Base-by-base conservation (phyloP, 768 basidiomycete species). In the Auricularia cornea region DNA sequence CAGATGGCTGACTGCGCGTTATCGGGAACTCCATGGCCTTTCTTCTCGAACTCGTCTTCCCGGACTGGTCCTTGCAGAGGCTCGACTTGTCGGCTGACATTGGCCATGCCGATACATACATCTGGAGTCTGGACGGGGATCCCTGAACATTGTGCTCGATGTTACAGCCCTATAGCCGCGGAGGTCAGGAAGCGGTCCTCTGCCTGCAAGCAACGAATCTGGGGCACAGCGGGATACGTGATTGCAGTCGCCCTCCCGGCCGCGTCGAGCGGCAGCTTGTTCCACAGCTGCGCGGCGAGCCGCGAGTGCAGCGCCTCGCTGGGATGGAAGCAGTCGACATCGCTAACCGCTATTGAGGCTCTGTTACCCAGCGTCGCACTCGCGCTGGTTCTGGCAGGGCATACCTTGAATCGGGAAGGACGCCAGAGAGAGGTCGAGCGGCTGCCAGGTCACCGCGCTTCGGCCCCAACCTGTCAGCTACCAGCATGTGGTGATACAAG, bases 361-460 rank as follows among this genome's bases (percentile, higher is more conserved):
- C n/a, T n/a, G n/a, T n/a, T n/a, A n/a, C 35, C 35, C 44, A 48
- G 44, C 5, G 44, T 18, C 20, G 20, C 11, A 10, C 16, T 5
- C 44, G 16, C 18, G 6, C 1, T 6, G 1, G 16, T 18, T 6
- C 6, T 6, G 11, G 20, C n/a, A n/a, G 35, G 31, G 30, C 66
- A 28, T 12, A 67, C 66, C 64, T 33, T 65, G 23, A 12, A 67
- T 65, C 3, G 66, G 66, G 52, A 56, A 67, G 11, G 44, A 38
- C 14, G 57, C 65, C 0, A 67, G 52, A 23, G 64, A 59, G 29
- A 65, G 57, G 48, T 38, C 40, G 12, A 59, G 57, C 18, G 66
- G 66, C 54, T 67, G 66, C 61, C 62, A 67, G 1, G 65, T 29
- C 3, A 63, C 64, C 1, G 66, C 66, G 59, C 66, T 67, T 38